Percentiles rank a stretch among this genome's conserved stretches.
These are phyloP conservation scores for Boletus sp. DNA, from an alignment of 1,284 basidiomycete species.

Conservation along the genomic window DNA sequence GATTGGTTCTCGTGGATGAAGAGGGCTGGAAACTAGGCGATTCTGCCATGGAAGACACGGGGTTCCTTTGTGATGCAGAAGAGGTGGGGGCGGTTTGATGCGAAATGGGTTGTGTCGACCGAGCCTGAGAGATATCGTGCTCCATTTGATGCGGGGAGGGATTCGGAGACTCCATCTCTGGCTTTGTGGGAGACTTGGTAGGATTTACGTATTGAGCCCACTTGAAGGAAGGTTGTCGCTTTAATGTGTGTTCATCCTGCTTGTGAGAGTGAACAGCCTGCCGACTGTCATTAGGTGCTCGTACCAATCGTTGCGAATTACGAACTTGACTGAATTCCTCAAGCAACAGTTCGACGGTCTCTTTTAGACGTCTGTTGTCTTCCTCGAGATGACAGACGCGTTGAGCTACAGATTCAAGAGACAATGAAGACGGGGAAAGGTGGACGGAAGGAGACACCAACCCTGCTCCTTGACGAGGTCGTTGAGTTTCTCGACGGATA, in stretches of 20 bases:
- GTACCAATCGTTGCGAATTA: constrained; percentile 21
- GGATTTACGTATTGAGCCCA: constrained; percentile 76
- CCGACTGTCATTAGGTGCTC: constrained; percentile 4
- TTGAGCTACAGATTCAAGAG: constrained; percentile 45
- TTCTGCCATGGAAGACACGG: constrained; percentile 29
- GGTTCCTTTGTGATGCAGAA: constrained; percentile 28
- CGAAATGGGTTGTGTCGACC: constrained; percentile 31
- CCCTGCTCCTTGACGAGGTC: constrained; percentile 75
- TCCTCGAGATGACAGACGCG: constrained; percentile 69
- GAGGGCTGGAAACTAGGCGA: constrained; percentile 33
- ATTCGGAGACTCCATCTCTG: constrained; percentile 68
- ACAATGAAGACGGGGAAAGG: constrained; percentile 7
- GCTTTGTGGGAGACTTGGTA: constrained; percentile 71
- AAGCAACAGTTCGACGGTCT: constrained; percentile 54
- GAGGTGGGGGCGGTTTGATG: constrained; percentile 6
- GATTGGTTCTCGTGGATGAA: constrained; percentile 38
- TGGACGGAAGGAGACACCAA: constrained; percentile 32
- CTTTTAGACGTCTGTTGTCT: constrained; percentile 67
- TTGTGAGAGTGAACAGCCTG: constrained; percentile 11
- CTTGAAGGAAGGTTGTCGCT: constrained; percentile 73
- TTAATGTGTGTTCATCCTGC: constrained; percentile 54
- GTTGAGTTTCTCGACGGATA: constrained; percentile 67
- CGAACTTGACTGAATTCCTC: constrained; percentile 55
- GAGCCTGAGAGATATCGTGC: constrained; percentile 51
- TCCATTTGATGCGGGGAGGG: constrained; percentile 72